These are phyloP conservation scores for Clonostachys rosea DNA, from an alignment of 2,329 filamentous ascomycete genomes.

Conservation along the genomic window DNA sequence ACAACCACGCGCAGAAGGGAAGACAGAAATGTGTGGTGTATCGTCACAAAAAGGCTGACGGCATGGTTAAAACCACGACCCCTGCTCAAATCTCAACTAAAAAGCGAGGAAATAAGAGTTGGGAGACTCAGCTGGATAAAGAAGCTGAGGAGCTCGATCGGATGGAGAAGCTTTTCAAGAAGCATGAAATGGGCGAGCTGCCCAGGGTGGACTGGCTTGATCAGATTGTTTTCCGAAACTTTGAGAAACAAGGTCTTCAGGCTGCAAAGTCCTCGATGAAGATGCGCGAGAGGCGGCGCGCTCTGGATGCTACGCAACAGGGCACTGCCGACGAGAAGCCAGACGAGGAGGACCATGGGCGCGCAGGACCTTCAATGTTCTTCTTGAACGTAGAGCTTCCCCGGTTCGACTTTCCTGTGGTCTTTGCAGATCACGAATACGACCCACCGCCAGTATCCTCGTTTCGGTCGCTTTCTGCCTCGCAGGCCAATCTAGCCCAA, in stretches of 20 bases:
- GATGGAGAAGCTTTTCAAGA: constrained; percentile 87
- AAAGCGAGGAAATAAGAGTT: constrained; percentile 14
- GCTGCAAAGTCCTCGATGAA: constrained; percentile 61
- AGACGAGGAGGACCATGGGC: constrained; percentile 27
- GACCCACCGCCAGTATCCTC: constrained; percentile 77
- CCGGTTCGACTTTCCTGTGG: constrained; percentile 90
- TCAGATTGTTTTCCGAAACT: constrained; percentile 84
- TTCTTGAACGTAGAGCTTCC: constrained; percentile 87
- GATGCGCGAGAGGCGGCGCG: constrained; percentile 43
- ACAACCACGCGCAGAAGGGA: constrained; percentile 88
- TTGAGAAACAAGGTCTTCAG: constrained; percentile 71
- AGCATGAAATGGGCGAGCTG: constrained; percentile 97
- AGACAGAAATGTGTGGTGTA: constrained; percentile 87
- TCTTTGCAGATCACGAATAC: constrained; percentile 94
- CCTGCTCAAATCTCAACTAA: constrained; percentile 59
- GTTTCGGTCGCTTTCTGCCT: constrained; percentile 51
- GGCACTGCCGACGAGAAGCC: constrained; percentile 20
- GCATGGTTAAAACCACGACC: constrained; percentile 73
- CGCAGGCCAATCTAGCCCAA: constrained; percentile 67
- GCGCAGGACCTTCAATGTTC: constrained; percentile 56
- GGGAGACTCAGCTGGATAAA: constrained; percentile 52
- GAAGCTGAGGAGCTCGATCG: constrained; percentile 82
- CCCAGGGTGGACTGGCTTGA: constrained; percentile 92
- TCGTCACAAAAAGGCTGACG: constrained; percentile 79
- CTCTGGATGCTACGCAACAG: constrained; percentile 31